Evolutionary conservation across 495 filamentous ascomycete species (phyloP).

Genomic region (Umbilicaria muhlenbergii): DNA sequence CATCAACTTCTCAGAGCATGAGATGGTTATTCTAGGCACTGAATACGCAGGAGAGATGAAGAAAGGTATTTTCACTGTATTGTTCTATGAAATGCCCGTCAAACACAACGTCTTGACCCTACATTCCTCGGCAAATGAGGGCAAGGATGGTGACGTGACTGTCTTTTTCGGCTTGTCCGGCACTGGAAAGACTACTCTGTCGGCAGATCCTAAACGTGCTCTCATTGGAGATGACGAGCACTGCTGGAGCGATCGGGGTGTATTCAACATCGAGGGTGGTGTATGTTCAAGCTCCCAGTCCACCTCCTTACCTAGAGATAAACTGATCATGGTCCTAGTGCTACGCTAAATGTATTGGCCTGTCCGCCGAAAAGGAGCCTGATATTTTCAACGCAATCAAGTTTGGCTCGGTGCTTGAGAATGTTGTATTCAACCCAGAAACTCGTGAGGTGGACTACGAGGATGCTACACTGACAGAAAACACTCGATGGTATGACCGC

Average conservation of each 20-base stretch:
- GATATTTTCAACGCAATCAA: slow-evolving; percentile 95
- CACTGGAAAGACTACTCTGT: slow-evolving; percentile 96
- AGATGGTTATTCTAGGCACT: slow-evolving; percentile 97
- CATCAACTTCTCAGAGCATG: slow-evolving; percentile 79
- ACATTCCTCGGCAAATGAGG: slow-evolving; percentile 88
- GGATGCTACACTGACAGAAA: slow-evolving; percentile 87
- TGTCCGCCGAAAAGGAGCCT: slow-evolving; percentile 96
- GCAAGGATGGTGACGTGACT: slow-evolving; percentile 76
- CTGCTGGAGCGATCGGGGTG: slow-evolving; percentile 92
- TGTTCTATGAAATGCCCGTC: slow-evolving; percentile 99
- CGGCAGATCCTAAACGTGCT: slow-evolving; percentile 88
- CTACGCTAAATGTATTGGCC: slow-evolving; percentile 97
- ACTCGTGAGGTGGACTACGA: slow-evolving; percentile 91
- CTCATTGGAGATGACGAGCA: slow-evolving; percentile 98
- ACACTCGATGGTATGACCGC: slow-evolving; percentile 62
- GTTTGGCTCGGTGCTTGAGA: slow-evolving; percentile 95
- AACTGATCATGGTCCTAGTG: slow-evolving; percentile 27
- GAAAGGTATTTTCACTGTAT: slow-evolving; percentile 97
- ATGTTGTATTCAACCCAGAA: slow-evolving; percentile 89
- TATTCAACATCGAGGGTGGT: slow-evolving; percentile 99
- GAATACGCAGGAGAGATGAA: slow-evolving; percentile 99
- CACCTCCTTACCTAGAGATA: background rate
- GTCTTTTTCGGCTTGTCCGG: slow-evolving; percentile 99
- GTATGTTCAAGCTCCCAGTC: slow-evolving; percentile 2
- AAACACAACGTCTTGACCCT: slow-evolving; percentile 98